Conservation (phyloP, 495 filamentous ascomycete species). For the Annulohypoxylon bovei region DNA sequence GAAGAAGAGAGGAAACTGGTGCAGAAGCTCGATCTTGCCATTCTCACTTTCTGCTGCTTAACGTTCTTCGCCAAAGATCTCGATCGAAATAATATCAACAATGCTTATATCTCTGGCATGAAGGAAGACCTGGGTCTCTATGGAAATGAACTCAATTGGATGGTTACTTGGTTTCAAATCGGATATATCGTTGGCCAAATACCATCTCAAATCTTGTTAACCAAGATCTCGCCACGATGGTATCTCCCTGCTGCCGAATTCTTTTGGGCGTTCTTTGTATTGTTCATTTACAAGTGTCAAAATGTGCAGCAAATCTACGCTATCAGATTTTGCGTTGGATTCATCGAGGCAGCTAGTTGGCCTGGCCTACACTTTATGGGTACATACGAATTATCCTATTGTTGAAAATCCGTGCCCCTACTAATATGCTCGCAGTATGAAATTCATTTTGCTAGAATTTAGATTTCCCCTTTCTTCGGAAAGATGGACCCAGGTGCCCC, state of each 20-base stretch:
- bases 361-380: constrained; percentile 9
- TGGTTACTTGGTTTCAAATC: constrained; percentile 20
- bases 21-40: constrained; percentile 49
- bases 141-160: constrained; percentile 44
- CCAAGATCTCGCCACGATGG: constrained; percentile 34
- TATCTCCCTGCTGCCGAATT: constrained; percentile 29
- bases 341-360: constrained; percentile 13
- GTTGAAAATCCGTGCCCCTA: neutral
- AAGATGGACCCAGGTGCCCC: neutral
- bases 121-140: constrained; percentile 47
- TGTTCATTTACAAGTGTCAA: constrained; percentile 25
- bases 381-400: neutral
- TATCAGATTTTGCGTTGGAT: constrained; percentile 1
- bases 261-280: constrained; percentile 28
- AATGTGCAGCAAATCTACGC: constrained; percentile 8
- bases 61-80: constrained; percentile 52
- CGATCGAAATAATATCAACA: constrained; percentile 49
- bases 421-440: constrained; percentile 5
- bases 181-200: constrained; percentile 33
- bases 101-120: constrained; percentile 51
- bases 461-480: neutral
- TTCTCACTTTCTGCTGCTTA: constrained; percentile 51
- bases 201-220: constrained; percentile 26
- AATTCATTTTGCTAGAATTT: neutral
- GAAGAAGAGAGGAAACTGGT: constrained; percentile 48